These are phyloP conservation scores for Lepidium sativum DNA, from an alignment of 345 rosid species.

Conservation along the genomic window DNA sequence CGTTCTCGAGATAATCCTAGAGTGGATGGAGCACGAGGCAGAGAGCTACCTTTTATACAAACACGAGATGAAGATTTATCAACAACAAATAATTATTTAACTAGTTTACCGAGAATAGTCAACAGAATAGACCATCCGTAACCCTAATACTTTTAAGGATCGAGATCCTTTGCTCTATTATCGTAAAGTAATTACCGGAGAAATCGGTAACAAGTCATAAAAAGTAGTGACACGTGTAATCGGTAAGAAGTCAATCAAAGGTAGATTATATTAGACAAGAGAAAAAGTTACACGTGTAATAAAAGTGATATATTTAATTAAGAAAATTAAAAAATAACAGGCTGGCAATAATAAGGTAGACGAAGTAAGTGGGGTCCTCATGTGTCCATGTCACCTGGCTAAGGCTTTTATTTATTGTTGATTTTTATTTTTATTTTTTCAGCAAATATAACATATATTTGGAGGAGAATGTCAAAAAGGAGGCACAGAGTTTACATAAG, in stretches of 20 bases:
- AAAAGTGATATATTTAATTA: neutral
- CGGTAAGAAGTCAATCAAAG: too few species aligned
- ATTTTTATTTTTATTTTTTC: too few species aligned
- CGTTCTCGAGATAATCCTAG: constrained; percentile 6
- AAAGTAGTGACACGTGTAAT: neutral
- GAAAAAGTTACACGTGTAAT: constrained; percentile 17
- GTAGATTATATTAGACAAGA: neutral
- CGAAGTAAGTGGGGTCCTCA: constrained; percentile 24
- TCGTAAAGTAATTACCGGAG: constrained; percentile 1
- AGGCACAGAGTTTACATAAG: too few species aligned
- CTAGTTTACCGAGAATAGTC: too few species aligned
- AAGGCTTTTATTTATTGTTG: neutral
- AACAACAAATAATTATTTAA: too few species aligned
- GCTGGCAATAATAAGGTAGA: constrained; percentile 24
- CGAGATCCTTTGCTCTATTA: too few species aligned
- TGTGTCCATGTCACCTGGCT: constrained; percentile 24
- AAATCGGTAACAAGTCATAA: constrained; percentile 8
- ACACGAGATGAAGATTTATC: neutral
- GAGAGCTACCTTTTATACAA: constrained; percentile 22
- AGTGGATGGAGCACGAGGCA: constrained; percentile 30
- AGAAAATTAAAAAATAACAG: constrained; percentile 13
- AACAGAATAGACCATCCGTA: too few species aligned
- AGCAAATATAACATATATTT: too few species aligned
- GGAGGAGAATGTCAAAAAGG: too few species aligned
- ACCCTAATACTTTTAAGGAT: too few species aligned